Evolutionary conservation across 176 grass and related monocot species (phyloP).

Genomic region (Raddia distichophylla): DNA sequence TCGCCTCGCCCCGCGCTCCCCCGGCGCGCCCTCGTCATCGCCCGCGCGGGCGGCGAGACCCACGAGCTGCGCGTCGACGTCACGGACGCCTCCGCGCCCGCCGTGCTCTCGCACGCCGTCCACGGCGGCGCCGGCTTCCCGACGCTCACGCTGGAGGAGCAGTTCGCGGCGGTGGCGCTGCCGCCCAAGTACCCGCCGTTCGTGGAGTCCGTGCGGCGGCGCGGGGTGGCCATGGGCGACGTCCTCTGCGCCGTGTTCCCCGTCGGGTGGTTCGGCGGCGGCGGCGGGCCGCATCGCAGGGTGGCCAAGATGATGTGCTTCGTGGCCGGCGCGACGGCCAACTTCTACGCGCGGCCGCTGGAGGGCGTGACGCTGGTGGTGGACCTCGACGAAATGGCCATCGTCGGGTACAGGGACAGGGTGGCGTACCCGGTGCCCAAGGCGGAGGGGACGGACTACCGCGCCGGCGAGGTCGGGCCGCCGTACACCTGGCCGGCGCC

Average conservation of each 20-base stretch:
- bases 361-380: conserved; percentile 70
- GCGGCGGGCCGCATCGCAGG: neutral
- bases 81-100: neutral
- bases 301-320: conserved; percentile 62
- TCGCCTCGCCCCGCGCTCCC: neutral
- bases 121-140: conserved; percentile 58
- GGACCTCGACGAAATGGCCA: conserved; percentile 71
- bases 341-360: conserved; percentile 62
- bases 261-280: conserved; percentile 66
- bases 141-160: conserved; percentile 55
- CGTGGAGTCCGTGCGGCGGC: conserved; percentile 45
- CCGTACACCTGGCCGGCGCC: conserved; percentile 25
- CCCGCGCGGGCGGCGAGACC: conserved; percentile 43
- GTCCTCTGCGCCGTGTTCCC: conserved; percentile 55
- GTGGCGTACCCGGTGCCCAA: conserved; percentile 54
- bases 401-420: conserved; percentile 61
- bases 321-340: conserved; percentile 50
- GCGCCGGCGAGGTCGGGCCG: conserved; percentile 32
- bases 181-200: conserved; percentile 62
- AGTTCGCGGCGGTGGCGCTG: conserved; percentile 39
- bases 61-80: conserved; percentile 65
- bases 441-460: conserved; percentile 67
- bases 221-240: conserved; percentile 49
- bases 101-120: conserved; percentile 43
- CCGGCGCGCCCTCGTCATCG: conserved; percentile 54